Evolutionary conservation across 2,329 filamentous ascomycete species (phyloP), one percentile per base, ranked within the genome.

Genomic region (Keithomyces neogunnii): DNA sequence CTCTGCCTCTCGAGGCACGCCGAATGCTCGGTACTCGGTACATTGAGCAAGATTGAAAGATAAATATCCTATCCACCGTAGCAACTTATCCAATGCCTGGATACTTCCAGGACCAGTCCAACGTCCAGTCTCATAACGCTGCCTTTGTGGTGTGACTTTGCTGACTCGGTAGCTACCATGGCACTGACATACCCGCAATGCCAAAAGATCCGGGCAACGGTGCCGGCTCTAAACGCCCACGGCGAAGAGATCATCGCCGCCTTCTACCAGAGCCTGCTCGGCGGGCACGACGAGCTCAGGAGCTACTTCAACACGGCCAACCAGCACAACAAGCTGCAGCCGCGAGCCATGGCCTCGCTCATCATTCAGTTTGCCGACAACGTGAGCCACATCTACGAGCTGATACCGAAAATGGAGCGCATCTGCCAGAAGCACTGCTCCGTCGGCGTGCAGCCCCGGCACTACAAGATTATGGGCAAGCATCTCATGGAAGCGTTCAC

Each of bases 381-480:
- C 68, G 86, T 89, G 64, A 80, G 85, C 65, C 71, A 80, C 67
- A 78, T 76, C 52, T 75, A 72, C 62, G 76, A 80, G 63, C 65
- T 80, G 47, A 73, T 74, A 36, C 73, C 74, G 45, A 75, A 73
- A 55, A 70, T 80, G 49, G 77, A 80, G 64, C 73, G 76, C 31
- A 75, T 79, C 59, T 86, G 83, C 64, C 80, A 89, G 64, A 89
- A 89, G 67, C 86, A 90, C 65, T 85, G 79, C 53, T 86, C 82
- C 1, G 73, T 90, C 2, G 81, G 80, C 59, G 82, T 90, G 62
- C 73, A 72, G 51, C 78, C 85, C 0, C 81, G 86, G 39, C 82
- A 89, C 55, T 90, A 89, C 66, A 73, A 76, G 35, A 78, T 88
- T 43, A 85, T 90, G 3, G 86, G 82, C 51, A 80, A 80, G 60